Evolutionary conservation across 495 filamentous ascomycete genomes (phyloP).

Genomic region (Aspergillus olivimuriae): DNA sequence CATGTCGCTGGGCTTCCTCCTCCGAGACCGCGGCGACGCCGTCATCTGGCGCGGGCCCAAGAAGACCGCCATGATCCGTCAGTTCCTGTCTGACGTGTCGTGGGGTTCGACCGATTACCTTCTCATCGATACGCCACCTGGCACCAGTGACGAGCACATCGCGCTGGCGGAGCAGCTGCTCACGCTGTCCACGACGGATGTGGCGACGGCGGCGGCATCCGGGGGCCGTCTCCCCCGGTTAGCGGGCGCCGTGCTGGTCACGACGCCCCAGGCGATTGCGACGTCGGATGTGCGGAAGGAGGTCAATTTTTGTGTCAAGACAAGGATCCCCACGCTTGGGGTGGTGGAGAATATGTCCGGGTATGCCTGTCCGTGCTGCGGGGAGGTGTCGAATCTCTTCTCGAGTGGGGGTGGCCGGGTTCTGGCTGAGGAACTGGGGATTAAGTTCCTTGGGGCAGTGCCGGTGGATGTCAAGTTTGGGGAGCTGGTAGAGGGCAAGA

Average conservation of each 20-base stretch:
- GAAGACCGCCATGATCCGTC: conserved; percentile 97
- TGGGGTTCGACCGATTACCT: conserved; percentile 87
- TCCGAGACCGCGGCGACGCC: conserved; percentile 75
- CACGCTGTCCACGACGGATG: conserved; percentile 36
- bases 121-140: conserved; percentile 91
- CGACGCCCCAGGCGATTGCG: conserved; percentile 90
- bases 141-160: conserved; percentile 96
- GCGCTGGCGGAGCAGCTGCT: conserved; percentile 82
- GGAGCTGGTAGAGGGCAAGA: conserved; percentile 57
- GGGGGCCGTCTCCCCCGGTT: conserved; percentile 45
- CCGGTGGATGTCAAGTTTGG: conserved; percentile 80
- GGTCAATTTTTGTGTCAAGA: conserved; percentile 91
- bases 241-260: conserved; percentile 85
- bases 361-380: conserved; percentile 92
- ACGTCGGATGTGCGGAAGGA: conserved; percentile 94
- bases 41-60: conserved; percentile 98
- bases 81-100: conserved; percentile 87
- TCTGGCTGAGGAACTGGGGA: conserved; percentile 81
- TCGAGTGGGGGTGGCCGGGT: conserved; percentile 80
- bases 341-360: conserved; percentile 98
- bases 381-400: conserved; percentile 89
- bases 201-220: conserved; percentile 13
- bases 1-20: conserved; percentile 91
- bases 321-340: conserved; percentile 71
- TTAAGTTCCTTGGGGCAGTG: conserved; percentile 78